Percentiles rank a stretch among this genome's conserved stretches.
Conservation (phyloP, 2,329 filamentous ascomycete genomes). For the Diaporthe velutina region DNA sequence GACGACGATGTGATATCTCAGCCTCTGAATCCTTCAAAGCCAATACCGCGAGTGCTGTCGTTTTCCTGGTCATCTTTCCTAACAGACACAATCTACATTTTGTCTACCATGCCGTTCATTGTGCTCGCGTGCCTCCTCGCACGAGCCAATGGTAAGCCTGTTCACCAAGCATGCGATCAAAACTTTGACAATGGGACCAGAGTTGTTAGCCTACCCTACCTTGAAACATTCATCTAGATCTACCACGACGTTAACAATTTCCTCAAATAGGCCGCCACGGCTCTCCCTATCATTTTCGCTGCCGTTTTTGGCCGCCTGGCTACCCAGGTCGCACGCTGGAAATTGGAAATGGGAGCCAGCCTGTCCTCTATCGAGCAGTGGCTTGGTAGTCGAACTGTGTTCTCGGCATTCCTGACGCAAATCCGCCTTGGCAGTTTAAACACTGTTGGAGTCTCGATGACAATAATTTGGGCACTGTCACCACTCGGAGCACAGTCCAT, state of each 20-base stretch:
- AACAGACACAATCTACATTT: neutral
- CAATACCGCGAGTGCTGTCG: neutral
- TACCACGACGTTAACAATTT: no score
- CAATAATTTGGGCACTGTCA: neutral
- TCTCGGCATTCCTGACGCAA: neutral
- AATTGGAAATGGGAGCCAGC: neutral
- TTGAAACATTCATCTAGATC: no score
- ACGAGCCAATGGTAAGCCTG: neutral
- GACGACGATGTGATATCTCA: no score
- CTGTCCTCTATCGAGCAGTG: neutral
- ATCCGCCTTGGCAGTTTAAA: neutral
- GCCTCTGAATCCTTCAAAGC: no score
- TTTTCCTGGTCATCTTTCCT: neutral
- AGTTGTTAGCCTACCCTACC: neutral
- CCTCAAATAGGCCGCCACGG: neutral
- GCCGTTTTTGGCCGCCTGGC: neutral
- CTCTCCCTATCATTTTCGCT: neutral
- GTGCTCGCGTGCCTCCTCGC: neutral
- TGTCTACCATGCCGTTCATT: neutral
- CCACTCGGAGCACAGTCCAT: neutral
- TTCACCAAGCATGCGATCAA: neutral
- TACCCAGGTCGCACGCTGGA: neutral
- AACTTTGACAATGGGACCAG: neutral
- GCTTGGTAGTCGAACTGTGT: neutral
- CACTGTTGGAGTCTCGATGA: neutral